Base-by-base conservation (phyloP, 176 grass and related monocot genomes). In the Oryza punctata region DNA sequence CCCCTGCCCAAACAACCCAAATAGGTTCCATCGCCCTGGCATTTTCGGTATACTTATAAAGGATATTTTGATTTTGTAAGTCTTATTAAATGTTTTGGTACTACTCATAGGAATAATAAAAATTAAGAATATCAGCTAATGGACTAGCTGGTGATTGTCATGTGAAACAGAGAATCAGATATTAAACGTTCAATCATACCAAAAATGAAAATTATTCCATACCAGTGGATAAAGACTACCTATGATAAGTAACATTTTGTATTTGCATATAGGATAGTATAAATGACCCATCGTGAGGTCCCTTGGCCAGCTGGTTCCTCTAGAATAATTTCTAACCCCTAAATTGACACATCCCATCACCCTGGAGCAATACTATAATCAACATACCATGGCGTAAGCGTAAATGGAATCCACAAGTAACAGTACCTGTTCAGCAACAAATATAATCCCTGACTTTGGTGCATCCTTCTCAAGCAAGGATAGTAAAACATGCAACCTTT, bases 381-480 rank as follows among this genome's bases (percentile, higher is more conserved):
- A 70, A 37, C 12, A 57, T 54, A 14, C 15, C 30, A 77, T 85
- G 26, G 2, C 19, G 35, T 35, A 35, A 61, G 2, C 19, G 35
- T 35, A 35, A 61, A 28, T 77, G 45, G 6, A 37, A 87, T n/a
- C 71, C 5, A 77, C 63, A n/a, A 67, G 19, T 14, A 76, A 3
- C 50, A 27, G 67, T 93, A 96, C 96, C 93, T 99, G 96, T 47
- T 94, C 91, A 57, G 78, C 73, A 28, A 96, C 93, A 94, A 99
- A 99, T 92, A 99, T 85, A 75, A 99, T 99, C 70, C 65, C 89
- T 0, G 93, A 94, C 63, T 90, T 99, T 76, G 96, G 93, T 70
- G 71, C 50, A 77, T 99, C 93, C 69, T 78, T 91, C 64, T 94
- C 81, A 72, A 99, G 89, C 54, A 99, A 92, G 52, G 82, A 81